Conservation (phyloP, 257 asterid species). For the Gentiana straminea region DNA sequence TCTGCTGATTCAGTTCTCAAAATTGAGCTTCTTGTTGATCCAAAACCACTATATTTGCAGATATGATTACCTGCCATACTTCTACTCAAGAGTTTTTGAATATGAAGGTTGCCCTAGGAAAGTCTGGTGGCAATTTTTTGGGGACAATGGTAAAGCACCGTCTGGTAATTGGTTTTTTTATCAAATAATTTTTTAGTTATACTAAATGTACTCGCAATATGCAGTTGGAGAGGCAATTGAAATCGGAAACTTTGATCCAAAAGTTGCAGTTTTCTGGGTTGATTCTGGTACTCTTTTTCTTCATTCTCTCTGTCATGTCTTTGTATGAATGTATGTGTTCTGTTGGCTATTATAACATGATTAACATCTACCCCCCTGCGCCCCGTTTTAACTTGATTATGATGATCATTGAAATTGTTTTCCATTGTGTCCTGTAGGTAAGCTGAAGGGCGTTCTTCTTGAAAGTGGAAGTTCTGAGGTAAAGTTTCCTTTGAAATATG, state of each 20-base stretch:
- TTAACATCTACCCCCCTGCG: too few relatives aligned
- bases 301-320: background rate
- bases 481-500: constrained; percentile 7
- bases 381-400: too few relatives aligned
- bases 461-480: constrained; percentile 98
- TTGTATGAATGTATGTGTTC: too few relatives aligned
- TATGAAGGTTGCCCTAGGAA: constrained; percentile 92
- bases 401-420: background rate
- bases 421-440: constrained; percentile 38
- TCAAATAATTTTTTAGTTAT: constrained; percentile 1
- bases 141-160: constrained; percentile 62
- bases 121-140: constrained; percentile 97
- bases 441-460: constrained; percentile 79
- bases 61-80: constrained; percentile 87
- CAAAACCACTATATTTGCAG: constrained; percentile 25
- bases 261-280: constrained; percentile 90
- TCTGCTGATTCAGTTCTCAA: constrained; percentile 5
- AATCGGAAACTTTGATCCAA: constrained; percentile 60
- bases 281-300: constrained; percentile 52
- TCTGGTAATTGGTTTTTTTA: background rate
- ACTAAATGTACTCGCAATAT: constrained; percentile 13
- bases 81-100: constrained; percentile 93
- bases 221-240: constrained; percentile 77
- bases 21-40: constrained; percentile 1
- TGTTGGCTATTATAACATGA: too few relatives aligned